These are phyloP conservation scores for Juglanconis oblonga DNA, from an alignment of 2,329 filamentous ascomycete species.

Conservation along the genomic window DNA sequence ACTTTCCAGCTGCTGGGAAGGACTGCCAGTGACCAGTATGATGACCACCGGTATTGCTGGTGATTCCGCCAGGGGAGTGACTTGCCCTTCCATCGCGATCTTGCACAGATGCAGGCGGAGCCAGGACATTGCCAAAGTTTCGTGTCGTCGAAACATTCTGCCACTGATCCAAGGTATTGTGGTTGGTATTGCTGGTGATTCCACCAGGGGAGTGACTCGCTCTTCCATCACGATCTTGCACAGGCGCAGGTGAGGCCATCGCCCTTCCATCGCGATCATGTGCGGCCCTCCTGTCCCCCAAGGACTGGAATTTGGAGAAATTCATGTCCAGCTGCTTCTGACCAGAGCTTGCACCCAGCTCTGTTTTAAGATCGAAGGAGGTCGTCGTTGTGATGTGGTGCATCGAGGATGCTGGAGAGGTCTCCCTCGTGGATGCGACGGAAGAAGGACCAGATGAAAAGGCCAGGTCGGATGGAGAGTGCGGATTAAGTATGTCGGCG, in stretches of 20 bases:
- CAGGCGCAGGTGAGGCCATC: not conserved
- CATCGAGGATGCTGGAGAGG: slow-evolving; percentile 14
- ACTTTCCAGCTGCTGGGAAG: not conserved
- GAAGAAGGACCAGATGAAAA: slow-evolving; percentile 8
- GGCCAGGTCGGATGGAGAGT: slow-evolving; percentile 4
- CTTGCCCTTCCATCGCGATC: not conserved
- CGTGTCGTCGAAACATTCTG: not conserved
- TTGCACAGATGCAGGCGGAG: not conserved
- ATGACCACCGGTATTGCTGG: not conserved
- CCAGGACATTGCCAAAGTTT: not conserved
- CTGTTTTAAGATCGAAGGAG: not conserved
- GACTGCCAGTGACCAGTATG: too few species aligned
- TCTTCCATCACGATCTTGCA: not conserved
- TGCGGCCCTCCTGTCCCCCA: not conserved
- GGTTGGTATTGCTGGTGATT: not conserved
- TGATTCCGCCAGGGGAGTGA: not conserved
- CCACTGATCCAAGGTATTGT: not conserved
- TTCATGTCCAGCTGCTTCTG: not conserved
- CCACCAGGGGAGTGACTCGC: not conserved
- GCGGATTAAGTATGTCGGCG: not conserved
- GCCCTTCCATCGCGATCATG: not conserved
- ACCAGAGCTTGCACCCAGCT: not conserved
- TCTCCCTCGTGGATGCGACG: slow-evolving; percentile 13
- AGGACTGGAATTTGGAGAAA: not conserved
- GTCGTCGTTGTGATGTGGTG: not conserved